These are phyloP conservation scores for Schwanniomyces occidentalis DNA, from an alignment of 805 yeast genomes.

Conservation along the genomic window DNA sequence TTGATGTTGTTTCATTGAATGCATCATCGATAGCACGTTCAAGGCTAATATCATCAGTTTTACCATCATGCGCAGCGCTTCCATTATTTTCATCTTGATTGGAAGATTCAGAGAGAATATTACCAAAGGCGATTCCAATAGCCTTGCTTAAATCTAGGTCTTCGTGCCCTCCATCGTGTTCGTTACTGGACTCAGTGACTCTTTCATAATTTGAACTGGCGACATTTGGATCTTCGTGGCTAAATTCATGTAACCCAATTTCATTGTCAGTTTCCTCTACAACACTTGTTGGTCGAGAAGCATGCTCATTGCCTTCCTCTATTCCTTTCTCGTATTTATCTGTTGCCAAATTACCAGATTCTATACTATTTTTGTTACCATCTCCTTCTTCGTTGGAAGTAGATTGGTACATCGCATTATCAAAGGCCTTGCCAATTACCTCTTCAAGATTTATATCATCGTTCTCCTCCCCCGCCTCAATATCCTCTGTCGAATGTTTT, in stretches of 20 bases:
- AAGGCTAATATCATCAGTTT: conserved; percentile 18
- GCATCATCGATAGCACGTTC: conserved; percentile 33
- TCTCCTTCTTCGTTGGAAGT: too few relatives aligned
- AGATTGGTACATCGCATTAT: conserved; percentile 26
- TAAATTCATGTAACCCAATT: too few relatives aligned
- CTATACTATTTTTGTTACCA: too few relatives aligned
- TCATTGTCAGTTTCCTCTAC: too few relatives aligned
- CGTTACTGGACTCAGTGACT: neutral
- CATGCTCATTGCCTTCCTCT: too few relatives aligned
- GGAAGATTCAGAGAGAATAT: too few relatives aligned
- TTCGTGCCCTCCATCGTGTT: conserved; percentile 3
- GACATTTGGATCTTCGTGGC: too few relatives aligned
- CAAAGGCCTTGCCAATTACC: conserved; percentile 42
- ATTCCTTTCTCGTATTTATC: too few relatives aligned
- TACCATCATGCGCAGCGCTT: conserved; percentile 3
- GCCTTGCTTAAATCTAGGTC: conserved; percentile 13
- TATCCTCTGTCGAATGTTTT: too few relatives aligned
- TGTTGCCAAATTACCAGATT: too few relatives aligned
- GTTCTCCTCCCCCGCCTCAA: too few relatives aligned
- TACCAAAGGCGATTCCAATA: conserved; percentile 17
- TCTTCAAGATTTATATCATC: conserved; percentile 28
- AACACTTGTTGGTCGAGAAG: too few relatives aligned
- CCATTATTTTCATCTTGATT: conserved; percentile 4
- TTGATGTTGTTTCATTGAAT: conserved; percentile 11
- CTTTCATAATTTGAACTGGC: conserved; percentile 1